Evolutionary conservation across 2,329 filamentous ascomycete genomes (phyloP).

Genomic region (Fusarium subtropicale): DNA sequence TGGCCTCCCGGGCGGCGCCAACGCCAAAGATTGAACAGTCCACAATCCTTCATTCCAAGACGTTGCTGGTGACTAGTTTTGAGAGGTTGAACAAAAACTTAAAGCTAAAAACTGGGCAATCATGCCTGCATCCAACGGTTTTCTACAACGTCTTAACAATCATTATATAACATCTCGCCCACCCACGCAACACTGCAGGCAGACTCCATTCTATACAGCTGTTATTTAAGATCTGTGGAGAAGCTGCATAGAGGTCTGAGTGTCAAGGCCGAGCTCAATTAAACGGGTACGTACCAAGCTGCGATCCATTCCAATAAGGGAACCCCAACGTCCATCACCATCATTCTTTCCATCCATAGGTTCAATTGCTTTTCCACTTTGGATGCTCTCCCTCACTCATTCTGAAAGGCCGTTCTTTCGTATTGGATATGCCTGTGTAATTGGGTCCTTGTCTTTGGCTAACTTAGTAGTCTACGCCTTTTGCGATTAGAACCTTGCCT

Average conservation of each 20-base stretch:
- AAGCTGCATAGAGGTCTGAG: constrained; percentile 25
- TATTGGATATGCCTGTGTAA: constrained; percentile 19
- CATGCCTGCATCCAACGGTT: constrained; percentile 1
- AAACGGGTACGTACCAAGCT: constrained; percentile 36
- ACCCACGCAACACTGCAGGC: neutral
- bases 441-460: constrained; percentile 23
- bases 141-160: neutral
- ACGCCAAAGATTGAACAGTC: constrained; percentile 17
- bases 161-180: neutral
- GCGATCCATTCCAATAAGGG: constrained; percentile 24
- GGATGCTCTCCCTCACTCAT: constrained; percentile 14
- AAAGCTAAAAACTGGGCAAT: constrained; percentile 1
- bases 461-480: constrained; percentile 3
- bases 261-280: constrained; percentile 27
- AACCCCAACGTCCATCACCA: constrained; percentile 34
- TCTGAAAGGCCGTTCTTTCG: constrained; percentile 8
- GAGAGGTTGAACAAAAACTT: neutral
- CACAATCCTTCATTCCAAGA: constrained; percentile 17
- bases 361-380: constrained; percentile 27
- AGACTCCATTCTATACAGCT: neutral
- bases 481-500: constrained; percentile 20
- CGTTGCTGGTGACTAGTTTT: neutral
- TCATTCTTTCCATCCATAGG: constrained; percentile 9
- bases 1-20: neutral
- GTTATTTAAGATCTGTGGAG: constrained; percentile 12